Percentiles rank a stretch among this genome's conserved stretches.
Conservation (phyloP, 2,329 filamentous ascomycete species). For the Fusarium ramigenum region DNA sequence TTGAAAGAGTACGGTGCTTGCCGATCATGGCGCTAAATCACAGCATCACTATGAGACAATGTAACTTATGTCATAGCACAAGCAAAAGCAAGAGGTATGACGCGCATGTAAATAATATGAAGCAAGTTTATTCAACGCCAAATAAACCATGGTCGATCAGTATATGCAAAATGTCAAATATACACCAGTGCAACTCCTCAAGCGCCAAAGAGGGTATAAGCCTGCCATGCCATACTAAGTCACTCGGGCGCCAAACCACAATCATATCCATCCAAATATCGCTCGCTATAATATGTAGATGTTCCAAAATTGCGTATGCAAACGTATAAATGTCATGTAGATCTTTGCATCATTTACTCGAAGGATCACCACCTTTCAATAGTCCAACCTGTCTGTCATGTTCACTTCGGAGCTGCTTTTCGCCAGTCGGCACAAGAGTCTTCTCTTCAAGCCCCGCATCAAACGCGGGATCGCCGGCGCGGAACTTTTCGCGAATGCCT, state of each 20-base stretch:
- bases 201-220: conserved; percentile 34
- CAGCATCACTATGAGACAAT: background rate
- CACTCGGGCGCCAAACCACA: background rate
- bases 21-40: background rate
- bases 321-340: background rate
- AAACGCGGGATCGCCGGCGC: conserved; percentile 48
- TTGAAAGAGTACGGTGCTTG: background rate
- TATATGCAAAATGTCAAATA: background rate
- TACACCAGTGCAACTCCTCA: conserved; percentile 17
- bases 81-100: background rate
- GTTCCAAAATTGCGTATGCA: background rate
- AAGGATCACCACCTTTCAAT: conserved; percentile 29
- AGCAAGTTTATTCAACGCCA: background rate
- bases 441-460: conserved; percentile 50
- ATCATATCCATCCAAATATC: background rate
- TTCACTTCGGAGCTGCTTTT: conserved; percentile 49
- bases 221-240: conserved; percentile 3
- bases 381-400: conserved; percentile 44
- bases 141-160: background rate
- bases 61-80: background rate
- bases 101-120: background rate
- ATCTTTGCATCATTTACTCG: conserved; percentile 28
- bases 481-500: conserved; percentile 53
- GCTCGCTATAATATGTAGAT: conserved; percentile 1
- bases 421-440: conserved; percentile 47